phyloP scores from a whole-genome alignment of 2,329 filamentous ascomycete species.

The Alternaria atra region DNA sequence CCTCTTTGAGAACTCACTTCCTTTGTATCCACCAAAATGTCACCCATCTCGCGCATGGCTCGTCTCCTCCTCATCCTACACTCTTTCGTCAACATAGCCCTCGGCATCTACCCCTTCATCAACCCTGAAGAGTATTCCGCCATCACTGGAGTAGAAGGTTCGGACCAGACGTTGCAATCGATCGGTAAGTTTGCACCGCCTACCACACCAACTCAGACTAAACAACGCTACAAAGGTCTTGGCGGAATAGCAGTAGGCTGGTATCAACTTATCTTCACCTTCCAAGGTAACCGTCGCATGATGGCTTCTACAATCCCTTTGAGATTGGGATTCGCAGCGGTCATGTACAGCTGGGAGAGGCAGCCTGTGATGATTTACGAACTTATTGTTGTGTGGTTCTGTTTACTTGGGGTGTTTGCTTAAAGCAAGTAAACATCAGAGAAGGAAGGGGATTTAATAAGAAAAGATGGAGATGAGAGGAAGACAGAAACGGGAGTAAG shows the following conservation, averaged over 20 bases:
- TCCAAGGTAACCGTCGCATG: slow-evolving; percentile 16
- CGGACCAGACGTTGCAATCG: slow-evolving; percentile 5
- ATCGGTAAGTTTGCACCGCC: slow-evolving; percentile 8
- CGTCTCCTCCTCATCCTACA: slow-evolving; percentile 19
- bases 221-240: slow-evolving; percentile 12
- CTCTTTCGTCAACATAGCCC: slow-evolving; percentile 20
- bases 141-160: not conserved
- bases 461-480: no score
- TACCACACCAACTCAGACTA: not conserved
- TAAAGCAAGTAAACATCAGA: not conserved
- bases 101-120: slow-evolving; percentile 17
- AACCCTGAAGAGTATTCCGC: slow-evolving; percentile 4
- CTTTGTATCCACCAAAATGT: not conserved
- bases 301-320: slow-evolving; percentile 18
- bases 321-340: slow-evolving; percentile 9
- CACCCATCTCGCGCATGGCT: slow-evolving; percentile 15
- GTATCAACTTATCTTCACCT: slow-evolving; percentile 23
- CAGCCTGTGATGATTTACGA: slow-evolving; percentile 10
- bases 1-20: not conserved
- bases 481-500: no score
- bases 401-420: slow-evolving; percentile 7
- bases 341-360: slow-evolving; percentile 7
- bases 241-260: slow-evolving; percentile 21
- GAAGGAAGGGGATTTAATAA: not conserved
- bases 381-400: slow-evolving; percentile 12